Evolutionary conservation across 352 stramenopile species (phyloP).

Genomic region (Phytophthora niederhauseri): DNA sequence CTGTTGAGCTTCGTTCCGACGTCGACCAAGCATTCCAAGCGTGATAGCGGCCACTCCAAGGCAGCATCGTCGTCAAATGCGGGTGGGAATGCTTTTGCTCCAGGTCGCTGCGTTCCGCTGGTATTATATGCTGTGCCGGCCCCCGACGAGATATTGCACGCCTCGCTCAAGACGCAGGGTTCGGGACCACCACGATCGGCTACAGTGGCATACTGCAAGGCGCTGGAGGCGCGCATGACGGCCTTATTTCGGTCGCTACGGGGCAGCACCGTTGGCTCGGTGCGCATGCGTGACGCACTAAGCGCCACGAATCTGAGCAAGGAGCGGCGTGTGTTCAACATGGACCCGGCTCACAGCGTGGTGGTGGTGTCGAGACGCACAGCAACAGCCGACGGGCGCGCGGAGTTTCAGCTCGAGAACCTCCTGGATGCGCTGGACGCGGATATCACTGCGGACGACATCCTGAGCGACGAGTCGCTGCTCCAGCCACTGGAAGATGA

Average conservation of each 20-base stretch:
- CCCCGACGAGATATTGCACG: slow-evolving; percentile 48
- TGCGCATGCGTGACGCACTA: slow-evolving; percentile 63
- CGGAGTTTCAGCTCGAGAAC: slow-evolving; percentile 45
- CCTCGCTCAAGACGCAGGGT: slow-evolving; percentile 33
- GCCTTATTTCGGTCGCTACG: slow-evolving; percentile 62
- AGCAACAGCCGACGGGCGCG: slow-evolving; percentile 32
- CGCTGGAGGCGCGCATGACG: slow-evolving; percentile 58
- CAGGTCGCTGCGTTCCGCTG: slow-evolving; percentile 70
- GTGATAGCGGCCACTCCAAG: slow-evolving; percentile 30
- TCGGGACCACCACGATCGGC: slow-evolving; percentile 47
- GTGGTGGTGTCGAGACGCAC: slow-evolving; percentile 56
- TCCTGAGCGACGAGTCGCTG: slow-evolving; percentile 33
- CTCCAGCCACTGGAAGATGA: slow-evolving; percentile 59
- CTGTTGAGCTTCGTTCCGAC: slow-evolving; percentile 41
- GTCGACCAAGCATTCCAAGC: slow-evolving; percentile 49
- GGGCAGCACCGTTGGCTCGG: slow-evolving; percentile 52
- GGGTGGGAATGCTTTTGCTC: slow-evolving; percentile 48
- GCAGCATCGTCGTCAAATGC: slow-evolving; percentile 17
- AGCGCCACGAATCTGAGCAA: slow-evolving; percentile 62
- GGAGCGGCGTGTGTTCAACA: slow-evolving; percentile 67
- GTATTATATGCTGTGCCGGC: slow-evolving; percentile 68
- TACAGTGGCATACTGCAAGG: slow-evolving; percentile 62
- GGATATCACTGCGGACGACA: slow-evolving; percentile 27
- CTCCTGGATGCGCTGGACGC: slow-evolving; percentile 52
- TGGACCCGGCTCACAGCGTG: slow-evolving; percentile 73